Evolutionary conservation across 2,329 filamentous ascomycete species (phyloP), one percentile per base, ranked within the genome.

Genomic region (Aspergillus sp.): DNA sequence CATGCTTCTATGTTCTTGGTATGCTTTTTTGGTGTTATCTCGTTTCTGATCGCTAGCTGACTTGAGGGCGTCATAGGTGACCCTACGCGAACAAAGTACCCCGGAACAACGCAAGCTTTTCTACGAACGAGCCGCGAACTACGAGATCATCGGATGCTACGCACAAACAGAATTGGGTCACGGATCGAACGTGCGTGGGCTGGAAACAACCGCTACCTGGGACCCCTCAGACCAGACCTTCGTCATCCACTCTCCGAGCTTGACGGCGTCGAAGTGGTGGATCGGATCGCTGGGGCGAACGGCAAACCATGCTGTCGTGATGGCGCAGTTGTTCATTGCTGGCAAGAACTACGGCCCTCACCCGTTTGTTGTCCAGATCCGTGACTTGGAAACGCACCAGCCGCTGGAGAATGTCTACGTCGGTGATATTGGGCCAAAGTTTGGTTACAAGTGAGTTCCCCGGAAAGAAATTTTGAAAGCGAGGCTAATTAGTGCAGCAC

Each of bases 191-290:
- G 89, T 91, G 1, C 80, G 87, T 58, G 88, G 88, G 12, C 78
- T 90, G 12, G 87, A 90, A 74, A 90, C 87, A 0, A 88, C 84
- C 0, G 88, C 88, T 1, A 90, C 85, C 0, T 92, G 88, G 88
- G 88, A 90, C 67, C 77, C 84, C 0, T 78, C 86, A 5, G 87
- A 90, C 73, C 88, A 90, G 80, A 90, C 86, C 3, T 92, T 93
- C 67, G 87, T 80, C 13, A 80, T 93, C 37, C 86, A 92, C 73
- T 90, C 88, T 0, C 89, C 89, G 9, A 80, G 85, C 60, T 79
- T 92, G 56, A 92, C 89, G 2, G 84, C 89, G 0, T 88, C 87
- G 34, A 93, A 93, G 70, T 93, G 89, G 89, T 93, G 90, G 90
- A 91, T 91, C 65, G 90, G 90, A 1, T 89, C 88, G 11, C 80